phyloP scores from a whole-genome alignment of 108 stramenopile species.

The Cyclotella cryptica region DNA sequence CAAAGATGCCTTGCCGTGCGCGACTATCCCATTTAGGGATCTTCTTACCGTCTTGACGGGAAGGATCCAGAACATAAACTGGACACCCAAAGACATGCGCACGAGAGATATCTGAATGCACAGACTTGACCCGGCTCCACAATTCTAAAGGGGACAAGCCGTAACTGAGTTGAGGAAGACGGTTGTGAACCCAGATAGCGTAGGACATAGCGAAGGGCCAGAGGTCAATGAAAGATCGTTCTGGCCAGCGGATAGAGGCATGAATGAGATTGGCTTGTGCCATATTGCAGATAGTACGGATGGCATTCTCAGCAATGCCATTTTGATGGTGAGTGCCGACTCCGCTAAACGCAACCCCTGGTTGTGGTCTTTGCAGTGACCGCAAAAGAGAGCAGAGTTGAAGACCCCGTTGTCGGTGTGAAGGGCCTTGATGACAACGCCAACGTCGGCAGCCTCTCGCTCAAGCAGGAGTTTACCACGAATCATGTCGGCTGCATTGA shows the following conservation, averaged over 20 bases:
- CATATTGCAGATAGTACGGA: not conserved
- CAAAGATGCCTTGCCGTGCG: slow-evolving; percentile 39
- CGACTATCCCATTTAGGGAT: slow-evolving; percentile 61
- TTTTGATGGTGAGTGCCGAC: slow-evolving; percentile 57
- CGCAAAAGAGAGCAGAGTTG: not conserved
- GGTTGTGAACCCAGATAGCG: slow-evolving; percentile 26
- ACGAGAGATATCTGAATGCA: slow-evolving; percentile 19
- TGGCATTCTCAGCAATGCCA: slow-evolving; percentile 47
- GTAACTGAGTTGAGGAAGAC: slow-evolving; percentile 31
- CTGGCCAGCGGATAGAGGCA: slow-evolving; percentile 57
- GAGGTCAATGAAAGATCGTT: slow-evolving; percentile 14
- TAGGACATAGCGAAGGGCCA: slow-evolving; percentile 59
- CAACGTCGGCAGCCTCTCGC: not conserved
- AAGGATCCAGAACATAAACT: slow-evolving; percentile 61
- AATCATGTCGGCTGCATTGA: slow-evolving; percentile 39
- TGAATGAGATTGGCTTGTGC: slow-evolving; percentile 54
- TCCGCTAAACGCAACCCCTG: slow-evolving; percentile 22
- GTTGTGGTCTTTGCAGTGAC: not conserved
- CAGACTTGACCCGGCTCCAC: not conserved
- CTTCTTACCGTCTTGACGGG: slow-evolving; percentile 68
- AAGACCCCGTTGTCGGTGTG: slow-evolving; percentile 27
- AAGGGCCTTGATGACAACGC: slow-evolving; percentile 2
- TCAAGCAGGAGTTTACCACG: slow-evolving; percentile 25
- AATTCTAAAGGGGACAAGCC: slow-evolving; percentile 37
- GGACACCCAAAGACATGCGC: slow-evolving; percentile 61